Percentiles rank a stretch among this genome's conserved stretches.
These are phyloP conservation scores for Lasiosphaeris hirsuta DNA, from an alignment of 495 filamentous ascomycete genomes.

Conservation along the genomic window DNA sequence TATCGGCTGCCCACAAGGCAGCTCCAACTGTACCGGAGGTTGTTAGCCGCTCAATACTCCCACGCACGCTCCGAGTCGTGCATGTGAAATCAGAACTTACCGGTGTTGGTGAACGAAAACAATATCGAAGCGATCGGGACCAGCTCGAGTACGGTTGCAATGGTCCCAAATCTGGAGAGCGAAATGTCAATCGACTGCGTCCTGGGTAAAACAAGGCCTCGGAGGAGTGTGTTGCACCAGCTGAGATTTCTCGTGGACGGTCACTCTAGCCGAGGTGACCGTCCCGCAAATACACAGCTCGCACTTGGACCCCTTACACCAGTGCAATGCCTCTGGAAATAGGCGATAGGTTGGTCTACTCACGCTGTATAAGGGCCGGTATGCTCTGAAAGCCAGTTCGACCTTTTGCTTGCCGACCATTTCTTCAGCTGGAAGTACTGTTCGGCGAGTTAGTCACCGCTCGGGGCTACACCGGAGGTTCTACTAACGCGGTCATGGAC, in stretches of 20 bases:
- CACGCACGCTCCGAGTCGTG: background rate
- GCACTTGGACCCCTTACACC: no score
- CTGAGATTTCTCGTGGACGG: background rate
- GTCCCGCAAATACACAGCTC: no score
- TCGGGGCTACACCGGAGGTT: background rate
- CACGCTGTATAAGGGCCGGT: slow-evolving; percentile 72
- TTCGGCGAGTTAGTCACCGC: slow-evolving; percentile 13
- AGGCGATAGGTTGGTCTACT: slow-evolving; percentile 28
- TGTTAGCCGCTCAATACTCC: slow-evolving; percentile 18
- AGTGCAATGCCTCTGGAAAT: background rate
- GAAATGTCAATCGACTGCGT: slow-evolving; percentile 8
- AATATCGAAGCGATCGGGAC: slow-evolving; percentile 77
- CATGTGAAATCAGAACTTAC: slow-evolving; percentile 30
- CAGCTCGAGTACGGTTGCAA: slow-evolving; percentile 76
- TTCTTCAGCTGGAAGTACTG: slow-evolving; percentile 88
- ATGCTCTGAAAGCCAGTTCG: slow-evolving; percentile 62
- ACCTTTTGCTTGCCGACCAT: slow-evolving; percentile 59
- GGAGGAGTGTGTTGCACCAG: slow-evolving; percentile 1
- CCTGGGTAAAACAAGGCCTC: slow-evolving; percentile 7
- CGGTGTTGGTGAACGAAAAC: slow-evolving; percentile 87
- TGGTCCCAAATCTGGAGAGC: slow-evolving; percentile 70
- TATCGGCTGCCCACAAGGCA: slow-evolving; percentile 89
- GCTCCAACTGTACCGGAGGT: slow-evolving; percentile 58
- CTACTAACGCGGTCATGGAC: slow-evolving; percentile 31
- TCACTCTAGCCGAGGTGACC: no score